Conservation (phyloP, 2,329 filamentous ascomycete species). For the Cytospora leucostoma region DNA sequence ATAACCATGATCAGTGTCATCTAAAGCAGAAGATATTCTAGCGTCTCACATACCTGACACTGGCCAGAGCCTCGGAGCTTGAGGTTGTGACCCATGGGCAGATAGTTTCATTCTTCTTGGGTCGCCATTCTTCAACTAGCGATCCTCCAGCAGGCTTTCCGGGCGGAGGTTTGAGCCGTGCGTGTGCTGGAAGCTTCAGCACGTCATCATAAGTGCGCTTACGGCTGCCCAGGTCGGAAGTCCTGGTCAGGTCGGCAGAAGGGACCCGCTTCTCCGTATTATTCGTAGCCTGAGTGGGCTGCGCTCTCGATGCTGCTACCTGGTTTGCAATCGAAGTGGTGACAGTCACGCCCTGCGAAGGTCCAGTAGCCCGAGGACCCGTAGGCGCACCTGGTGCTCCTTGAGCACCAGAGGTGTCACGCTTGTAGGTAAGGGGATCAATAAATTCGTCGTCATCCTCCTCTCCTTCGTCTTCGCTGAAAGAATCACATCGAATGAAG, state of each 20-base stretch:
- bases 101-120: conserved; percentile 43
- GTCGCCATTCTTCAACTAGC: conserved; percentile 55
- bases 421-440: conserved; percentile 25
- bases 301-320: conserved; percentile 3
- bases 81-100: conserved; percentile 66
- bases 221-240: conserved; percentile 58
- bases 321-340: conserved; percentile 4
- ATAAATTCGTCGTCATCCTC: conserved; percentile 28
- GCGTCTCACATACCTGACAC: conserved; percentile 19
- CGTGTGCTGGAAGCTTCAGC: conserved; percentile 60
- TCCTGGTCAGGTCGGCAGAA: conserved; percentile 30
- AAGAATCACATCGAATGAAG: conserved; percentile 84
- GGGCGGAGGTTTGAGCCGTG: conserved; percentile 52
- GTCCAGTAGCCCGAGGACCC: not conserved
- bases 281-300: not conserved
- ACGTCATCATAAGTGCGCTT: conserved; percentile 76
- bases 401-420: conserved; percentile 5
- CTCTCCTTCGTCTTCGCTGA: conserved; percentile 50
- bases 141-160: conserved; percentile 53
- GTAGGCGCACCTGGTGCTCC: conserved; percentile 18
- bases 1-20: not conserved
- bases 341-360: not conserved
- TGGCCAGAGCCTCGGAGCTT: conserved; percentile 51
- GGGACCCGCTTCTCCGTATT: conserved; percentile 4
- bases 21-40: conserved; percentile 18